Evolutionary conservation across 2,329 filamentous ascomycete species (phyloP).

Genomic region (Hirsutella minnesotensis): DNA sequence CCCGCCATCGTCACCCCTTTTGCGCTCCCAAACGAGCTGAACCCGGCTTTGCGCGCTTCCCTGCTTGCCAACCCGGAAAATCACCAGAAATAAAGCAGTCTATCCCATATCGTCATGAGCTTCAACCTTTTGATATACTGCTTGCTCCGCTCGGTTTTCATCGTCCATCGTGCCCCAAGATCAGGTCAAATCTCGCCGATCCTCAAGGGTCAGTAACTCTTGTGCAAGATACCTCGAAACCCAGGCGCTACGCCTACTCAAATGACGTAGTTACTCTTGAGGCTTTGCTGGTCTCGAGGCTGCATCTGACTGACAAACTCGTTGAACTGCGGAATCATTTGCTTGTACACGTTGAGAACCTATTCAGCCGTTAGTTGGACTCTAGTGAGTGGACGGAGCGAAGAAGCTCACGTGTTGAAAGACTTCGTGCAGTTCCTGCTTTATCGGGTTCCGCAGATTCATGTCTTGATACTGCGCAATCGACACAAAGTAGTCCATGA

Average conservation of each 20-base stretch:
- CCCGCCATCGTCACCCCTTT: too few relatives aligned
- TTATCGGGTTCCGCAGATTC: conserved; percentile 45
- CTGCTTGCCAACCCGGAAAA: conserved; percentile 4
- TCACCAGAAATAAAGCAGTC: conserved; percentile 13
- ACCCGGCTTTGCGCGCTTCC: neutral
- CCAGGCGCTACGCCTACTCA: conserved; percentile 8
- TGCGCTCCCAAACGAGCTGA: too few relatives aligned
- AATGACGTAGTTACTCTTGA: conserved; percentile 36
- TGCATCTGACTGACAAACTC: conserved; percentile 41
- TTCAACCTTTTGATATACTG: too few relatives aligned
- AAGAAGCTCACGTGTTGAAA: conserved; percentile 59
- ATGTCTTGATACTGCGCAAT: conserved; percentile 70
- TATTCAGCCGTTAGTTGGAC: conserved; percentile 11
- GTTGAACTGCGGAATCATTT: conserved; percentile 47
- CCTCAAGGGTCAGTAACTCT: neutral
- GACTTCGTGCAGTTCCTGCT: conserved; percentile 54
- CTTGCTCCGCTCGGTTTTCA: too few relatives aligned
- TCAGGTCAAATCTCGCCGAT: neutral
- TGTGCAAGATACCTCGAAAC: neutral
- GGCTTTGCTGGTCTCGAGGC: conserved; percentile 34
- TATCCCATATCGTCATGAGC: too few relatives aligned
- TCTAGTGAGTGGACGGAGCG: neutral
- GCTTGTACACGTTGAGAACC: conserved; percentile 43
- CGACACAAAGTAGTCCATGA: conserved; percentile 70
- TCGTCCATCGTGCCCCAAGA: neutral